Percentiles rank a stretch among this genome's conserved stretches.
Conservation (phyloP, 176 grass and related monocot genomes). For the Cenchrus americanus region DNA sequence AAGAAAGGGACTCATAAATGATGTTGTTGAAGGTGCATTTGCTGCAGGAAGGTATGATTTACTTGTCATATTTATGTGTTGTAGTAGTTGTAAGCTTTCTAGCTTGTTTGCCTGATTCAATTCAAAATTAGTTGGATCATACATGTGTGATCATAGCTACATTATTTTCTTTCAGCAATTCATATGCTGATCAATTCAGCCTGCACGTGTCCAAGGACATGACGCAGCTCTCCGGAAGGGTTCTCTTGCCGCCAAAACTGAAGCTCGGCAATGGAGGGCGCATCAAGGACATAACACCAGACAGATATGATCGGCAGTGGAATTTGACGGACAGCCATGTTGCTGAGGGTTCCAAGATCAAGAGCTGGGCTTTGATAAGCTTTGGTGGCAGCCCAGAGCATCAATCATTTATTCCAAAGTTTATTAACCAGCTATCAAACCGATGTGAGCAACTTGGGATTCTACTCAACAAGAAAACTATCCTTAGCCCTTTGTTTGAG, state of each 20-base stretch:
- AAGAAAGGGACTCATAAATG: slow-evolving; percentile 84
- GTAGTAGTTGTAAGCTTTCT: slow-evolving; percentile 24
- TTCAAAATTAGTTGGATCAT: not conserved
- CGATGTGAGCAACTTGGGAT: slow-evolving; percentile 89
- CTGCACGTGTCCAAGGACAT: slow-evolving; percentile 81
- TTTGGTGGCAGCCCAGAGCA: slow-evolving; percentile 86
- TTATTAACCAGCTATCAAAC: slow-evolving; percentile 74
- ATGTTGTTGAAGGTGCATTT: slow-evolving; percentile 63
- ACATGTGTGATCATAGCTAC: slow-evolving; percentile 32
- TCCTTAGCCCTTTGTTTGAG: slow-evolving; percentile 75
- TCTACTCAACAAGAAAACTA: slow-evolving; percentile 69
- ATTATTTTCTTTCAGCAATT: slow-evolving; percentile 61
- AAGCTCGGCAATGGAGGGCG: slow-evolving; percentile 75
- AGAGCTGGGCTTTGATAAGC: slow-evolving; percentile 88
- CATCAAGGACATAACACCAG: slow-evolving; percentile 82
- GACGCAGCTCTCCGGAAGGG: slow-evolving; percentile 88
- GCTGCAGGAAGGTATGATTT: slow-evolving; percentile 62
- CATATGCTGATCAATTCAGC: slow-evolving; percentile 75
- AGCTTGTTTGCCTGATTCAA: not conserved
- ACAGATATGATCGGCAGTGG: slow-evolving; percentile 85
- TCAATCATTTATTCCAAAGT: slow-evolving; percentile 69
- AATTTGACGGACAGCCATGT: slow-evolving; percentile 88
- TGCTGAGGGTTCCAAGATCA: slow-evolving; percentile 75
- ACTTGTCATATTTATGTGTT: slow-evolving; percentile 23
- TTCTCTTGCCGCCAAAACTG: slow-evolving; percentile 91